Evolutionary conservation across 768 basidiomycete genomes (phyloP).

Genomic region (Dentipellis fragilis): DNA sequence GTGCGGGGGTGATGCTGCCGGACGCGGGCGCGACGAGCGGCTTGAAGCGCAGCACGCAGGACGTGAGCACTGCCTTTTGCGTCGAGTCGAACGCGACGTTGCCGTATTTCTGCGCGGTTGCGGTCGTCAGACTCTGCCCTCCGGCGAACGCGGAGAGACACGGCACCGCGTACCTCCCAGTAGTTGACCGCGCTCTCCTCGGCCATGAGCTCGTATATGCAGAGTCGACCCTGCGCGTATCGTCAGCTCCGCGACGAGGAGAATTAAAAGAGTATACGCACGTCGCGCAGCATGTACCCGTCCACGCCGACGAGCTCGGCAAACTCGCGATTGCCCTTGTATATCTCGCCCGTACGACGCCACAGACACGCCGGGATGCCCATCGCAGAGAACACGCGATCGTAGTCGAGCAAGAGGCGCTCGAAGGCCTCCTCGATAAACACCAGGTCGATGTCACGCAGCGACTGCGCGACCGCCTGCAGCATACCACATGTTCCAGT

Average conservation of each 20-base stretch:
- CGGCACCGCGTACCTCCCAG: slow-evolving; percentile 65
- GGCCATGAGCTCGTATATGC: slow-evolving; percentile 97
- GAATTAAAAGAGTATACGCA: slow-evolving; percentile 25
- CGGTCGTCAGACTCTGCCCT: background rate
- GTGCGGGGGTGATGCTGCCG: slow-evolving; percentile 20
- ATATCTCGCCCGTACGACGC: slow-evolving; percentile 96
- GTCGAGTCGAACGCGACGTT: slow-evolving; percentile 86
- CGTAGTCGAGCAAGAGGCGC: slow-evolving; percentile 88
- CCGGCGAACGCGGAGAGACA: background rate
- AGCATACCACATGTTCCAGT: background rate
- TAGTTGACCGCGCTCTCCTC: slow-evolving; percentile 96
- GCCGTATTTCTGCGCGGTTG: slow-evolving; percentile 70
- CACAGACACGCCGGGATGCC: slow-evolving; percentile 95
- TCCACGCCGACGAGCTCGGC: slow-evolving; percentile 84
- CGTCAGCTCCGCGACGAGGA: background rate
- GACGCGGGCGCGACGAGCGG: slow-evolving; percentile 42
- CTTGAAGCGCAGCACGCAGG: slow-evolving; percentile 78
- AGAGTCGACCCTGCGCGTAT: slow-evolving; percentile 64
- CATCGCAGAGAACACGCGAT: slow-evolving; percentile 91
- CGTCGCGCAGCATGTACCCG: slow-evolving; percentile 81
- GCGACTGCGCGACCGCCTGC: slow-evolving; percentile 73
- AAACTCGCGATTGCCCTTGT: slow-evolving; percentile 96
- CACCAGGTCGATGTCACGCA: slow-evolving; percentile 84
- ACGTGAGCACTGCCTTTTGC: slow-evolving; percentile 89
- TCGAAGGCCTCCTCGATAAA: slow-evolving; percentile 99